These are phyloP conservation scores for Pochonia chlamydosporia DNA, from an alignment of 2,329 filamentous ascomycete species.

Conservation along the genomic window DNA sequence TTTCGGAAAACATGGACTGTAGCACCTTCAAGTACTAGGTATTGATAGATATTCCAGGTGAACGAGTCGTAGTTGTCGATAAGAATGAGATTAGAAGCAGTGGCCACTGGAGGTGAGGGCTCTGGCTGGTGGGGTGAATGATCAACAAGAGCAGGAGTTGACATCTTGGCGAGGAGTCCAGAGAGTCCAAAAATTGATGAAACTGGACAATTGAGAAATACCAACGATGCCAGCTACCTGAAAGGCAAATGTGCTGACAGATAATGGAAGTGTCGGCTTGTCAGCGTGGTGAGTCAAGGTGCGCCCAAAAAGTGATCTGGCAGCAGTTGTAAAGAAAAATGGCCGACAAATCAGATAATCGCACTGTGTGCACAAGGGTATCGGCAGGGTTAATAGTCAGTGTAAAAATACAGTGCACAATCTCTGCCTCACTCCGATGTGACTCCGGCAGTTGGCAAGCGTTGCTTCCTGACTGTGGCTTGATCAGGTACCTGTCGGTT, in stretches of 20 bases:
- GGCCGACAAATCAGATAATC: no score
- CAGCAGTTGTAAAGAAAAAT: not conserved
- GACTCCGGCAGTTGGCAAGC: no score
- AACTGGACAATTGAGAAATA: not conserved
- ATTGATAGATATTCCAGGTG: conserved; percentile 99
- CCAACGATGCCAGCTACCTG: not conserved
- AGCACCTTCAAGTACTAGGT: conserved; percentile 92
- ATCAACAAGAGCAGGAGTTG: conserved; percentile 53
- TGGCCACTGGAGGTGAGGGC: conserved; percentile 64
- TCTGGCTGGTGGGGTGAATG: conserved; percentile 83
- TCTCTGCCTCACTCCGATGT: no score
- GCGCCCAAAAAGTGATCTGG: not conserved
- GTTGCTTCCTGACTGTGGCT: no score
- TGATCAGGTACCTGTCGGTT: no score
- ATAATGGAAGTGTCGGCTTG: conserved; percentile 9
- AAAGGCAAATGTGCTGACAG: conserved; percentile 6
- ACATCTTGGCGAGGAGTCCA: conserved; percentile 32
- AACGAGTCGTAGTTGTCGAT: conserved; percentile 99
- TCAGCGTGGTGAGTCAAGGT: not conserved
- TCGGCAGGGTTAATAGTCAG: no score
- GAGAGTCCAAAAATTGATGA: not conserved
- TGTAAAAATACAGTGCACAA: no score
- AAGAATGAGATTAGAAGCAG: conserved; percentile 83
- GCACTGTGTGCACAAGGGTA: no score
- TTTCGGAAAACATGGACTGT: conserved; percentile 87